phyloP scores from a whole-genome alignment of 768 basidiomycete species.

The Termitomyces titanicus region DNA sequence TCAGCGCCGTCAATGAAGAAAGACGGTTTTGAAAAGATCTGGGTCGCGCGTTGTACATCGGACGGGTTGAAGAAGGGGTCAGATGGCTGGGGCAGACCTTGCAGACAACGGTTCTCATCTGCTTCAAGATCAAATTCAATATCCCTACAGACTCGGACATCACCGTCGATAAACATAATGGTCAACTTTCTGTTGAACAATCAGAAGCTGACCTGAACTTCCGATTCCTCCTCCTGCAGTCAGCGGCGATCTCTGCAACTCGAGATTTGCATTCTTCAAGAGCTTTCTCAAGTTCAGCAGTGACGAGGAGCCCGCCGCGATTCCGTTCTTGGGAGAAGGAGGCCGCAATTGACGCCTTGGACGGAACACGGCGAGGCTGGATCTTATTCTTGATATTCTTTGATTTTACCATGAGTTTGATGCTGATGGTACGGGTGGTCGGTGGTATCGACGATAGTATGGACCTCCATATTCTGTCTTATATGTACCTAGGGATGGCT shows the following conservation, averaged over 20 bases:
- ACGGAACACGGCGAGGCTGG: too few species aligned
- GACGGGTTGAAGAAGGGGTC: conserved; percentile 17
- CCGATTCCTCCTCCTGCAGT: conserved; percentile 39
- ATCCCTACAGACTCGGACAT: background rate
- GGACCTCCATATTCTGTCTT: too few species aligned
- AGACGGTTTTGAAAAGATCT: conserved; percentile 48
- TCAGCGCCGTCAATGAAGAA: conserved; percentile 44
- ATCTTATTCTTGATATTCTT: background rate
- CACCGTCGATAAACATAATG: too few species aligned
- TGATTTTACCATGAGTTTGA: background rate
- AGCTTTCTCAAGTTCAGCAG: conserved; percentile 42
- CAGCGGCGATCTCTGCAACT: conserved; percentile 40
- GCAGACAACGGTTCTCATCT: conserved; percentile 38
- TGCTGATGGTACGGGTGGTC: too few species aligned
- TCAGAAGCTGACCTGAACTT: conserved; percentile 42
- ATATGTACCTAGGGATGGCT: too few species aligned
- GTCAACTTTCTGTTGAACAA: too few species aligned
- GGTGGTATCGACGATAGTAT: too few species aligned
- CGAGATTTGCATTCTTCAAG: conserved; percentile 36
- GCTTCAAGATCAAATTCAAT: conserved; percentile 50
- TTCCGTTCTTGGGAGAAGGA: conserved; percentile 6
- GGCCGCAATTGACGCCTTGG: background rate
- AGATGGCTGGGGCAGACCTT: conserved; percentile 24
- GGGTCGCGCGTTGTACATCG: conserved; percentile 41
- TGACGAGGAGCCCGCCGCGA: conserved; percentile 37